These are phyloP conservation scores for Podila minutissima DNA, from an alignment of 192 early-diverging fungal genomes.

Conservation along the genomic window DNA sequence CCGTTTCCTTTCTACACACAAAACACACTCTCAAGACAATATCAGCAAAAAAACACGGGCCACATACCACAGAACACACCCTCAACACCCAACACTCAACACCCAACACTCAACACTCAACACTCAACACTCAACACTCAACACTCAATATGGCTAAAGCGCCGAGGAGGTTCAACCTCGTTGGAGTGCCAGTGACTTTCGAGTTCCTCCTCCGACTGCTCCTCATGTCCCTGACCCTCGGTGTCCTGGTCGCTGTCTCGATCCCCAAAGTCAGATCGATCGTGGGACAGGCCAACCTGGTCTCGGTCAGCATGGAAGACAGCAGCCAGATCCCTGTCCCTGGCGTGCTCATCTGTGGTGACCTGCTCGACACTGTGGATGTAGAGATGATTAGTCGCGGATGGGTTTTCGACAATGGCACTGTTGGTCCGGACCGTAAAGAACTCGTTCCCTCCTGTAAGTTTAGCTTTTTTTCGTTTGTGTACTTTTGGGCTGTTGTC, in stretches of 20 bases:
- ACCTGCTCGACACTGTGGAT: slow-evolving; percentile 2
- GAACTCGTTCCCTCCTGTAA: not conserved
- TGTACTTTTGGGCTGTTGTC: not conserved
- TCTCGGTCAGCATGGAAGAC: slow-evolving; percentile 27
- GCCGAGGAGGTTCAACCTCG: slow-evolving; percentile 9
- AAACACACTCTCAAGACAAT: no score
- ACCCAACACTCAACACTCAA: not conserved
- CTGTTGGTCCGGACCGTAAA: not conserved
- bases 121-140: not conserved
- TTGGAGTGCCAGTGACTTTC: slow-evolving; percentile 32
- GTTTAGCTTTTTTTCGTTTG: not conserved
- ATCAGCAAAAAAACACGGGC: no score
- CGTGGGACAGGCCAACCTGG: slow-evolving; percentile 24
- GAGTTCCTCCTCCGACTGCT: slow-evolving; percentile 25
- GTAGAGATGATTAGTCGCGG: slow-evolving; percentile 16
- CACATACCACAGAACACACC: not conserved
- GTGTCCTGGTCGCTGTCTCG: not conserved
- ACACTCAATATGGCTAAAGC: not conserved
- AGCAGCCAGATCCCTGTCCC: slow-evolving; percentile 14
- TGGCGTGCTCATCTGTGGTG: slow-evolving; percentile 14
- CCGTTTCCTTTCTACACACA: no score
- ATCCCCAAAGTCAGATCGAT: slow-evolving; percentile 29
- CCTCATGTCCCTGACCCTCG: slow-evolving; percentile 16
- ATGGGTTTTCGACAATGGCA: slow-evolving; percentile 8
- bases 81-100: not conserved